A percentile compares a stretch with the other conserved stretches of the same genome.
These are phyloP conservation scores for Starmerella tilneyi DNA, from an alignment of 805 yeast species.

Conservation along the genomic window DNA sequence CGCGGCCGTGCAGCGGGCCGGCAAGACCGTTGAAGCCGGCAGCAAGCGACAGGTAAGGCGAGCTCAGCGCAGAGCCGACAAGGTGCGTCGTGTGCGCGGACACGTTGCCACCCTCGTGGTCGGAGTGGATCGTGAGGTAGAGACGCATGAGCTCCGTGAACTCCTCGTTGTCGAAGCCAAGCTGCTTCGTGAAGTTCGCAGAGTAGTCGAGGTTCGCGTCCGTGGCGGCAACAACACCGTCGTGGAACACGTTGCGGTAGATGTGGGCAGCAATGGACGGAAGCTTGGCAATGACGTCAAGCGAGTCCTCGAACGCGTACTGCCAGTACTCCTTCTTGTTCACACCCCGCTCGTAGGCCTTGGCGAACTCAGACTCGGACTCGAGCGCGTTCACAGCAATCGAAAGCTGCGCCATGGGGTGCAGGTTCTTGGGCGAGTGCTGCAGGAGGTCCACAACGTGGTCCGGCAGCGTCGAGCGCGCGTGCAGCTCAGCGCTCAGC, in stretches of 20 bases:
- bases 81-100: conserved; percentile 80
- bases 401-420: conserved; percentile 85
- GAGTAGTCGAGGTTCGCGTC: conserved; percentile 47
- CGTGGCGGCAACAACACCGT: conserved; percentile 47
- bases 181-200: conserved; percentile 52
- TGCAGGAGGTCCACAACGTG: conserved; percentile 66
- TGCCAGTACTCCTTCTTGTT: conserved; percentile 75
- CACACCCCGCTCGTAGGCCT: conserved; percentile 77
- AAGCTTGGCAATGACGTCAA: conserved; percentile 70
- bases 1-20: conserved; percentile 82
- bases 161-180: conserved; percentile 49
- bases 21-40: conserved; percentile 81
- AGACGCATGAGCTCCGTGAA: conserved; percentile 72
- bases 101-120: conserved; percentile 86
- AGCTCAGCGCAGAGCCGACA: conserved; percentile 73
- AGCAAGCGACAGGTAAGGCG: conserved; percentile 66
- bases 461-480: conserved; percentile 65
- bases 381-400: conserved; percentile 74
- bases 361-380: conserved; percentile 71
- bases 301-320: conserved; percentile 69
- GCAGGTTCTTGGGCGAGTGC: conserved; percentile 62
- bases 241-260: conserved; percentile 75
- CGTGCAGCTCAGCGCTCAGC: conserved; percentile 65
- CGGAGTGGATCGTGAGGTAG: conserved; percentile 72
- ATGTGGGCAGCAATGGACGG: conserved; percentile 74